phyloP scores from a whole-genome alignment of 768 basidiomycete genomes.

The Macrolepiota fuliginosa region DNA sequence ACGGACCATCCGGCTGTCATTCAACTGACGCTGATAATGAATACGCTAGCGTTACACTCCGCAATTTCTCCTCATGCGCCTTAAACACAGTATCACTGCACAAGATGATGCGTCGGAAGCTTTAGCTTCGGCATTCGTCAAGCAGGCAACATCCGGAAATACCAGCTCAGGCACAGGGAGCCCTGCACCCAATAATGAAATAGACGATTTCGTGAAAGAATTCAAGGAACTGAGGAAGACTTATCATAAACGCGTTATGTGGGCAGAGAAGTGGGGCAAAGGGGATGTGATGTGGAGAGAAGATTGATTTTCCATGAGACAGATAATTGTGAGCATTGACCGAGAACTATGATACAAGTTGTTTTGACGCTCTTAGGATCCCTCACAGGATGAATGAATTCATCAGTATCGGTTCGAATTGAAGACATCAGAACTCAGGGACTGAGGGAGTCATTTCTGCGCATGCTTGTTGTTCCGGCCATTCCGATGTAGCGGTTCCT shows the following conservation, averaged over 20 bases:
- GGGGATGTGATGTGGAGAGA: constrained; percentile 88
- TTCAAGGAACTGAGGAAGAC: constrained; percentile 85
- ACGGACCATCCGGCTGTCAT: neutral
- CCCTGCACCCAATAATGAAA: constrained; percentile 47
- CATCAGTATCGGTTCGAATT: neutral
- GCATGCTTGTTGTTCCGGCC: neutral
- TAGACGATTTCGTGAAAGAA: constrained; percentile 85
- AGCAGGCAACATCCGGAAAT: constrained; percentile 43
- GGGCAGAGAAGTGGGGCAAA: constrained; percentile 83
- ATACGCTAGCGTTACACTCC: constrained; percentile 69
- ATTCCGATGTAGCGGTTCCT: neutral
- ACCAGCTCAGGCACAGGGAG: constrained; percentile 32
- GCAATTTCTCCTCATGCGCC: constrained; percentile 84
- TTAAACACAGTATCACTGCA: constrained; percentile 83
- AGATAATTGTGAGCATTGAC: neutral
- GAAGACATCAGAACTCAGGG: neutral
- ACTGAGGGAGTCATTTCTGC: neutral
- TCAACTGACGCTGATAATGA: neutral
- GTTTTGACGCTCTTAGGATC: neutral
- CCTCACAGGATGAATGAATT: neutral
- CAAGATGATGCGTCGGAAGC: constrained; percentile 90
- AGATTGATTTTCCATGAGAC: constrained; percentile 32
- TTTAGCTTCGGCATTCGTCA: constrained; percentile 80
- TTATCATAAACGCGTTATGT: constrained; percentile 93
- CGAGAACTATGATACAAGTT: neutral